Evolutionary conservation across 371 early-diverging fungal species (phyloP).

Genomic region (Saksenaea vasiformis): DNA sequence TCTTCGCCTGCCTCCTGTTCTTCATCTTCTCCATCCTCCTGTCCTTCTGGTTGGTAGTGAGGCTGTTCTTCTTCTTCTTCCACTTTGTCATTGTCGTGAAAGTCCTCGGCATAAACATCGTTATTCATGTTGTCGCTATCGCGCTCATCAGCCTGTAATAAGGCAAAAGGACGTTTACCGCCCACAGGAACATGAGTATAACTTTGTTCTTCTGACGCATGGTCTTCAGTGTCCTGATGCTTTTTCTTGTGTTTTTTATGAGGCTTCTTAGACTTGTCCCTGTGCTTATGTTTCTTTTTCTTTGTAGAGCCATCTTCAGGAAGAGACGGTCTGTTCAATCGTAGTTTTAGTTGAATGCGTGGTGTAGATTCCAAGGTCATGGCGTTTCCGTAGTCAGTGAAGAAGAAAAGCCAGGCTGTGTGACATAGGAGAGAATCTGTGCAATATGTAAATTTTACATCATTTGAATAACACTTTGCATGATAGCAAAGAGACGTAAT

Average conservation of each 20-base stretch:
- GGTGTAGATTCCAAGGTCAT: slow-evolving; percentile 8
- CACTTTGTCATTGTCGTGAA: slow-evolving; percentile 5
- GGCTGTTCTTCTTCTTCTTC: slow-evolving; percentile 9
- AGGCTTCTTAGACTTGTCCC: slow-evolving; percentile 20
- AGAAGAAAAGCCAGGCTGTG: slow-evolving; percentile 1
- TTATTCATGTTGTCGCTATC: slow-evolving; percentile 10
- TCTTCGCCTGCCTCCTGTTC: slow-evolving; percentile 11
- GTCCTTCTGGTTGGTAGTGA: neutral
- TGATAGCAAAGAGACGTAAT: neutral
- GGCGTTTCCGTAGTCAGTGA: neutral
- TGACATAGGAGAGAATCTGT: neutral
- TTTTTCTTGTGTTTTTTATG: slow-evolving; percentile 43
- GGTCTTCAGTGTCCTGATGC: slow-evolving; percentile 14
- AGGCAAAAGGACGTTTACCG: slow-evolving; percentile 32
- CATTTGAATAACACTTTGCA: neutral
- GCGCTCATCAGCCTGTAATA: slow-evolving; percentile 20
- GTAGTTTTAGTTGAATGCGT: slow-evolving; percentile 38
- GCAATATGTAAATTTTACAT: neutral
- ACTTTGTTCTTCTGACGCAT: slow-evolving; percentile 7
- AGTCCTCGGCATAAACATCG: neutral
- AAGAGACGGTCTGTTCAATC: slow-evolving; percentile 25
- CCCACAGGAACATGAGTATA: slow-evolving; percentile 17
- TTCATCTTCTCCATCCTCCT: slow-evolving; percentile 18
- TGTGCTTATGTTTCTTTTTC: slow-evolving; percentile 37
- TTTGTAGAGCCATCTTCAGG: slow-evolving; percentile 21